Evolutionary conservation across 1,284 basidiomycete species (phyloP), one percentile per base, ranked within the genome.

Genomic region (Pyrrhoderma lamaoense): DNA sequence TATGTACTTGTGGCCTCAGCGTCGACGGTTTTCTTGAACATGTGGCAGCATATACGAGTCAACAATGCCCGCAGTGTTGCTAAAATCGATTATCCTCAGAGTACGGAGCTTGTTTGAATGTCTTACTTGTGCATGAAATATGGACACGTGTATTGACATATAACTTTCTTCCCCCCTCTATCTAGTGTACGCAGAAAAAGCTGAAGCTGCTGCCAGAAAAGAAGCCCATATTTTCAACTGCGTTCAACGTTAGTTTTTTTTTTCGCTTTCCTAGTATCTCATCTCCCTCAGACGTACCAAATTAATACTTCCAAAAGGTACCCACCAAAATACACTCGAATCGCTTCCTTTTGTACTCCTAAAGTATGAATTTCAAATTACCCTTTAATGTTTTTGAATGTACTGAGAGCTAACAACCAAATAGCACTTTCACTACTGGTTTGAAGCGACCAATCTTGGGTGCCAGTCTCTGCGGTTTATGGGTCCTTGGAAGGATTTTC

Each of bases 291-390:
- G 49, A 25, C 35, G 35, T 16, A 16, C 31, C 7, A 18, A 8
- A 27, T 53, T 31, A 42, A 52, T 46, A 25, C 38, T 42, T 21
- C 14, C 16, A 38, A 8, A 51, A 82, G 79, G 79, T 54, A 78
- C 80, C 16, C 85, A 86, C 61, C 80, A 82, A 61, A 88, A 88
- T 63, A 87, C 85, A 0, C 74, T 89, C 37, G 85, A 89, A 61
- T 63, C 61, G 49, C 58, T 75, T 3, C 77, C 81, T 14, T 51
- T 68, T 13, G 42, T 79, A 18, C 63, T 70, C 45, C 49, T 70
- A 11, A 65, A 66, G 77, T 78, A 55, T 60, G 75, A 5, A 62
- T 16, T 31, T 2, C 8, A 49, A 51, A 13, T 18, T 11, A 8
- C 11, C 43, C 61, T 54, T 39, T 16, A 46, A 35, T 19, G 31